Base-by-base conservation (phyloP, 2,329 filamentous ascomycete genomes). In the Arthrobotrys megalospora region DNA sequence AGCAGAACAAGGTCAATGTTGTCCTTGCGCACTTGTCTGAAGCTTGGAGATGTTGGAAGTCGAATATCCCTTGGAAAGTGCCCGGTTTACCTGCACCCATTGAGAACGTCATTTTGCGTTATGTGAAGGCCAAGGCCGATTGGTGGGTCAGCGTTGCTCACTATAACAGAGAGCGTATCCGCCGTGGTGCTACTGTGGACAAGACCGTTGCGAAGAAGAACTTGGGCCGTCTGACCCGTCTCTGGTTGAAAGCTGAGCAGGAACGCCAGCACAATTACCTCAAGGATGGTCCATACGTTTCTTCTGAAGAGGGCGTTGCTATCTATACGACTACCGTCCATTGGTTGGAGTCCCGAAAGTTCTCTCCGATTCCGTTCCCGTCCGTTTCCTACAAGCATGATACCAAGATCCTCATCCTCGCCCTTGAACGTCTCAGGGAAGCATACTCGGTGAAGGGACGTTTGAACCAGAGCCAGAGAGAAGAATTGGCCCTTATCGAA, bases 161-260 rank as follows among this genome's bases (percentile, higher is more conserved):
- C 84, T 99, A 99, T 87, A 99, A 99, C 84, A 92, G 96, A 82
- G 96, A 99, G 86, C 92, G 96, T 84, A 99, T 99, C 83, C 90
- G 96, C 81, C 90, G 96, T 84, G 96, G 96, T 83, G 96, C 96
- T 1, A 99, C 96, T 1, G 96, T 99, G 11, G 96, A 99, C 84
- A 99, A 99, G 87, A 99, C 96, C 2, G 96, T 99, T 28, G 96
- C 96, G 3, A 99, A 99, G 89, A 99, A 99, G 89, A 99, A 99
- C 81, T 88, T 99, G 79, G 96, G 96, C 76, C 93, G 96, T 81
- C 87, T 99, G 81, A 99, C 96, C 14, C 91, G 96, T 84, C 87
- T 99, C 38, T 99, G 96, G 96, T 88, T 99, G 77, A 99, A 99
- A 87, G 92, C 96, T 21, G 96, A 99, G 86, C 96, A 99, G 85